These are phyloP conservation scores for Trichoderma sp. DNA, from an alignment of 2,329 filamentous ascomycete genomes.

Conservation along the genomic window DNA sequence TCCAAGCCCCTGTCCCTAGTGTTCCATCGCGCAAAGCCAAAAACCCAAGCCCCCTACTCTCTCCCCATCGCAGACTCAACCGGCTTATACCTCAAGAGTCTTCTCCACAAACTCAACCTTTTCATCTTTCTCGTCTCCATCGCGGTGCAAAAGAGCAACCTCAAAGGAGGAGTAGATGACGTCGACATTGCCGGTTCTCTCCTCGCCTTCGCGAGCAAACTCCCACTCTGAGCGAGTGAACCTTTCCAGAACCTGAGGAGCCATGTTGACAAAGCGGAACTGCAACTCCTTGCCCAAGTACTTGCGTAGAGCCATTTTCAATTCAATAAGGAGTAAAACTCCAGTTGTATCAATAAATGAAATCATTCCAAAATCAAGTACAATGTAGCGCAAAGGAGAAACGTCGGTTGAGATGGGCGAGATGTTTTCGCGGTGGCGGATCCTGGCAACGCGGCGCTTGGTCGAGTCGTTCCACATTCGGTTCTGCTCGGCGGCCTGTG, in stretches of 20 bases:
- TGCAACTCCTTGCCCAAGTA: slow-evolving; percentile 47
- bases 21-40: background rate
- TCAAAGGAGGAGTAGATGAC: slow-evolving; percentile 24
- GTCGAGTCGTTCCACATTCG: slow-evolving; percentile 54
- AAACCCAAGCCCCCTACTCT: background rate
- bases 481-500: slow-evolving; percentile 37
- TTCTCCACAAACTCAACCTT: slow-evolving; percentile 15
- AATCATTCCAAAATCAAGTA: slow-evolving; percentile 51
- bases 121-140: slow-evolving; percentile 22
- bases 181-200: slow-evolving; percentile 23
- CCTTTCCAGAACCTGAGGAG: slow-evolving; percentile 38
- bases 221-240: slow-evolving; percentile 40
- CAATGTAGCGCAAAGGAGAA: slow-evolving; percentile 44
- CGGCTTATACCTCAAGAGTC: slow-evolving; percentile 6
- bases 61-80: background rate
- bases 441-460: slow-evolving; percentile 43
- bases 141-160: slow-evolving; percentile 22
- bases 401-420: slow-evolving; percentile 31
- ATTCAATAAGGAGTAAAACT: slow-evolving; percentile 45
- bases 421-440: slow-evolving; percentile 41
- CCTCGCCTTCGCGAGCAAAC: slow-evolving; percentile 31
- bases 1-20: background rate
- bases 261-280: slow-evolving; percentile 48
- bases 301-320: slow-evolving; percentile 46
- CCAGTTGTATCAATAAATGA: slow-evolving; percentile 54